phyloP scores from a whole-genome alignment of 495 filamentous ascomycete genomes.

The Daldinia concentrica region DNA sequence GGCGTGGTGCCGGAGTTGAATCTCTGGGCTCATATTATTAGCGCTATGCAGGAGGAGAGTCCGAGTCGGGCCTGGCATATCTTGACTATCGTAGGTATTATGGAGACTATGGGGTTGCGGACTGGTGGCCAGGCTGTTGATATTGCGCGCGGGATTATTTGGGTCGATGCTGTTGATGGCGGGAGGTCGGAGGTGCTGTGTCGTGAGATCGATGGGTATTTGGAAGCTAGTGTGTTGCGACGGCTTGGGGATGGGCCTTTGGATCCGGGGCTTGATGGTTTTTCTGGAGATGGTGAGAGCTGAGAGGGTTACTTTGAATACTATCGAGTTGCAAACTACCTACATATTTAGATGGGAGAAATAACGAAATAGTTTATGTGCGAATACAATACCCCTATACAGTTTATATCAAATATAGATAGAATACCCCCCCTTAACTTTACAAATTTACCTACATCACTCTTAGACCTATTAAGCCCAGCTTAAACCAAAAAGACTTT shows the following conservation, averaged over 20 bases:
- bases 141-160: constrained; percentile 41
- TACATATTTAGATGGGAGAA: neutral
- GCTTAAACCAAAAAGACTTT: neutral
- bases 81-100: constrained; percentile 39
- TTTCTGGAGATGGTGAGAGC: neutral
- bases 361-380: neutral
- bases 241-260: neutral
- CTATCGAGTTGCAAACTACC: neutral
- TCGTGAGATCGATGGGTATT: constrained; percentile 34
- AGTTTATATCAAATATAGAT: neutral
- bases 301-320: neutral
- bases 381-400: neutral
- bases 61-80: constrained; percentile 42
- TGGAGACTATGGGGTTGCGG: constrained; percentile 36
- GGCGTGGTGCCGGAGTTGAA: constrained; percentile 40
- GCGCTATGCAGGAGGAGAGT: constrained; percentile 36
- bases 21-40: constrained; percentile 42
- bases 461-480: neutral
- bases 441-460: neutral
- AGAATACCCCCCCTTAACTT: neutral
- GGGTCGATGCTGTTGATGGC: constrained; percentile 37
- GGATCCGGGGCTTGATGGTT: neutral
- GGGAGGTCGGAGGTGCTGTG: constrained; percentile 35
- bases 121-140: constrained; percentile 32
- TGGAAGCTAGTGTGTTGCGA: constrained; percentile 17